Percentiles rank a stretch among this genome's conserved stretches.
Evolutionary conservation across 78 protist genomes (phyloP).

Genomic region (Dictyostelium capitatum): DNA sequence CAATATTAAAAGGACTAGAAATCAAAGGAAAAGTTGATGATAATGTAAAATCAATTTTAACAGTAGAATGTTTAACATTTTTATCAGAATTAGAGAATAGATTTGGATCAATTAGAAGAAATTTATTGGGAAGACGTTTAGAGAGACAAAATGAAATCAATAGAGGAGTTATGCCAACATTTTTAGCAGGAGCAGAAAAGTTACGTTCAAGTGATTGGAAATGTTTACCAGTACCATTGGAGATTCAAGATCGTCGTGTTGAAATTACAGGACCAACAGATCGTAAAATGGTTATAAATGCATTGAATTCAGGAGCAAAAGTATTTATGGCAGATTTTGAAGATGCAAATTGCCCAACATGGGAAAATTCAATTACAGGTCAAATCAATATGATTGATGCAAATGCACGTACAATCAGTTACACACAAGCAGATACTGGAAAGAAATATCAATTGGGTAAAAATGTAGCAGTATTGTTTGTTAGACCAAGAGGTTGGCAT

Average conservation of each 20-base stretch:
- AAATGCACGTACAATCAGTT: slow-evolving; percentile 72
- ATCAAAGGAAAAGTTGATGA: slow-evolving; percentile 39
- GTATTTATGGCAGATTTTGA: slow-evolving; percentile 92
- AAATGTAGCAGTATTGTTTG: slow-evolving; percentile 72
- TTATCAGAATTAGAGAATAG: slow-evolving; percentile 51
- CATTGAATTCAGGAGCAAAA: slow-evolving; percentile 89
- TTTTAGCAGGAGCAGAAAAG: neutral
- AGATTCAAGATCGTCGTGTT: slow-evolving; percentile 88
- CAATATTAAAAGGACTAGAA: slow-evolving; percentile 57
- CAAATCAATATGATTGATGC: slow-evolving; percentile 86
- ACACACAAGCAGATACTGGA: slow-evolving; percentile 63
- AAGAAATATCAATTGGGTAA: slow-evolving; percentile 46
- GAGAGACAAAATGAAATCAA: slow-evolving; percentile 57
- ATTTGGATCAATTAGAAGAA: slow-evolving; percentile 34
- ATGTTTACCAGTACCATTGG: slow-evolving; percentile 81
- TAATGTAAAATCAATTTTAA: slow-evolving; percentile 7
- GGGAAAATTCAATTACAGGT: slow-evolving; percentile 83
- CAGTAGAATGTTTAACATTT: slow-evolving; percentile 56
- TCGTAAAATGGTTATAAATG: slow-evolving; percentile 90
- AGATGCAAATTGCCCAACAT: slow-evolving; percentile 87
- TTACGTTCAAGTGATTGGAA: slow-evolving; percentile 65
- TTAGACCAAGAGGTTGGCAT: slow-evolving; percentile 89
- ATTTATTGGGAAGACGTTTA: slow-evolving; percentile 34
- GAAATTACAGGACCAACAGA: slow-evolving; percentile 91
- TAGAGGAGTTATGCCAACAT: slow-evolving; percentile 21